Evolutionary conservation across 164 flowering plant species (phyloP).

Genomic region (Vitis labrusca): DNA sequence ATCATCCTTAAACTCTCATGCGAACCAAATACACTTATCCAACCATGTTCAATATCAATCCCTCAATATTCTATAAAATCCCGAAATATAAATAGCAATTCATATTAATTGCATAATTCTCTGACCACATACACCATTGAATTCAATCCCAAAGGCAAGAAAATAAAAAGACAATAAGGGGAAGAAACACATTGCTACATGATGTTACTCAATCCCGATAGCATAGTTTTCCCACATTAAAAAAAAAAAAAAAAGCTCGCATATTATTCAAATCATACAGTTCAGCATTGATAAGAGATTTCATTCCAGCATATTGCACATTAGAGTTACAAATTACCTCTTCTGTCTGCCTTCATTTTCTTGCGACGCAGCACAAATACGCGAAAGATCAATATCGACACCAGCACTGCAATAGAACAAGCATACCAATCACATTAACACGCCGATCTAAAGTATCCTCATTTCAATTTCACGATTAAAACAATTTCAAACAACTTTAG

Average conservation of each 20-base stretch:
- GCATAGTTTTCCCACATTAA: no score
- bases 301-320: neutral
- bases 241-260: neutral
- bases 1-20: no score
- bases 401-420: slow-evolving; percentile 5
- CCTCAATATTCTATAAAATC: no score
- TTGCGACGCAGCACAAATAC: neutral
- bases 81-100: no score
- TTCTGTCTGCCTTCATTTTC: slow-evolving; percentile 12
- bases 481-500: neutral
- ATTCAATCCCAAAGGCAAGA: no score
- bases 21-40: no score
- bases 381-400: slow-evolving; percentile 4
- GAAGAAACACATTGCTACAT: no score
- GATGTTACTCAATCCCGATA: no score
- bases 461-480: neutral
- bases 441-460: neutral
- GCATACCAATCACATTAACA: neutral
- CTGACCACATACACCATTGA: no score
- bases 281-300: neutral
- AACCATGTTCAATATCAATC: no score
- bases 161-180: no score
- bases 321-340: slow-evolving; percentile 7
- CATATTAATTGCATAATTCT: no score
- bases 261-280: neutral